phyloP scores from a whole-genome alignment of 805 yeast species.

The Lipomyces sp. region DNA sequence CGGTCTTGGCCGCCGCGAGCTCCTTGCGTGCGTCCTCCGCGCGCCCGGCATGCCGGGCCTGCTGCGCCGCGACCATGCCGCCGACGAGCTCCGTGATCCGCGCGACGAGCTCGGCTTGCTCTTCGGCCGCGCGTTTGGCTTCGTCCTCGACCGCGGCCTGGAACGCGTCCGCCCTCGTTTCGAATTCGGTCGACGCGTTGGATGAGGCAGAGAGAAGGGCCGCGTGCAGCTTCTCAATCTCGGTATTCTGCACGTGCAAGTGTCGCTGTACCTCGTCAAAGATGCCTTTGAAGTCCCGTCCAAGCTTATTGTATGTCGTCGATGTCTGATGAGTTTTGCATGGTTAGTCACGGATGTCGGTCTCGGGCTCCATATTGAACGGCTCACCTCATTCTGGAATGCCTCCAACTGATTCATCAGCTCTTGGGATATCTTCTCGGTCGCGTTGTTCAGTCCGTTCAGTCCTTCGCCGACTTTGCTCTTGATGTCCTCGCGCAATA shows the following conservation, averaged over 20 bases:
- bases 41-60: constrained; percentile 11
- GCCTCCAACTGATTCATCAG: constrained; percentile 22
- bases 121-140: constrained; percentile 11
- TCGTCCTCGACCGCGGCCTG: constrained; percentile 14
- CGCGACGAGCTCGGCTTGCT: constrained; percentile 11
- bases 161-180: constrained; percentile 2
- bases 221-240: constrained; percentile 24
- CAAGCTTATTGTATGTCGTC: constrained; percentile 28
- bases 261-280: constrained; percentile 30
- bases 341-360: too few species aligned
- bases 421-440: constrained; percentile 28
- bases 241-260: constrained; percentile 23
- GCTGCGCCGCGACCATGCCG: constrained; percentile 11
- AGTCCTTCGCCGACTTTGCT: constrained; percentile 29
- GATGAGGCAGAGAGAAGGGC: constrained; percentile 17
- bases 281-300: constrained; percentile 29
- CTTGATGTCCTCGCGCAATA: constrained; percentile 29
- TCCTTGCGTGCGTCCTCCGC: constrained; percentile 1
- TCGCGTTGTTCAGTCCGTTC: constrained; percentile 18
- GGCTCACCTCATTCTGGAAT: constrained; percentile 18
- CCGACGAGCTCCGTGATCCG: constrained; percentile 15
- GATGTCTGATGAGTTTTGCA: constrained; percentile 14
- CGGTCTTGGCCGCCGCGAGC: constrained; percentile 2
- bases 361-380: too few species aligned
- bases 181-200: constrained; percentile 10